Base-by-base conservation (phyloP, 345 rosid species). In the Euphorbia pulcherrima region DNA sequence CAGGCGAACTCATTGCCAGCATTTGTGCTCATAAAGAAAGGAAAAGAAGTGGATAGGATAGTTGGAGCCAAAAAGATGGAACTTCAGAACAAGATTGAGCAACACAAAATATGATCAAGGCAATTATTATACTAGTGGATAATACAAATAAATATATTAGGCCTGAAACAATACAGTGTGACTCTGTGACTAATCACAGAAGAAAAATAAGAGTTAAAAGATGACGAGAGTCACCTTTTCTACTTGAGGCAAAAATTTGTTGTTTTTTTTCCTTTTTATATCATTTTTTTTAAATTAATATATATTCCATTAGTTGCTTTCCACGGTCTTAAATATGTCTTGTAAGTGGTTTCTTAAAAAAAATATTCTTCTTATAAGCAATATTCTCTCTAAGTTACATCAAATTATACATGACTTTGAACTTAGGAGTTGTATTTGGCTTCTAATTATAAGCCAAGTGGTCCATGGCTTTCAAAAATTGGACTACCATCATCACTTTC, bases 21-120 rank as follows among this genome's bases (percentile, higher is more conserved):
- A 17, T 80, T 88, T 62, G 71, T 80, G 47, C 77, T 93, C 29
- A 63, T 90, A 48, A 90, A 87, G 85, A 77, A 74, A 61, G 96
- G 97, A 57, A 71, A 72, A 65, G 88, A 80, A 64, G 63, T 88
- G n/a, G 88, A 83, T 26, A 83, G 77, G 74, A 57, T 90, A 8
- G 85, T 76, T 20, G 96, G 97, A 6, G 82, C 84, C 70, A 84
- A 71, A 24, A 75, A 81, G 73, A 80, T 65, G 23, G 94, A 84
- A 56, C 69, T 93, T 20, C 79, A 78, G 87, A 76, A 27, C 69
- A 84, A 85, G 72, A 84, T 89, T 48, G 88, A 83, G 81, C 83
- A 80, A 37, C 80, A 78, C 72, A 74, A 64, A 67, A 51, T 8
- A 28, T 55, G 51, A 63, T 23, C 35, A 30, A 16, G n/a, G 18